Conservation (phyloP, 225 moss, liverwort and hornwort species). For the Polytrichum commune region DNA sequence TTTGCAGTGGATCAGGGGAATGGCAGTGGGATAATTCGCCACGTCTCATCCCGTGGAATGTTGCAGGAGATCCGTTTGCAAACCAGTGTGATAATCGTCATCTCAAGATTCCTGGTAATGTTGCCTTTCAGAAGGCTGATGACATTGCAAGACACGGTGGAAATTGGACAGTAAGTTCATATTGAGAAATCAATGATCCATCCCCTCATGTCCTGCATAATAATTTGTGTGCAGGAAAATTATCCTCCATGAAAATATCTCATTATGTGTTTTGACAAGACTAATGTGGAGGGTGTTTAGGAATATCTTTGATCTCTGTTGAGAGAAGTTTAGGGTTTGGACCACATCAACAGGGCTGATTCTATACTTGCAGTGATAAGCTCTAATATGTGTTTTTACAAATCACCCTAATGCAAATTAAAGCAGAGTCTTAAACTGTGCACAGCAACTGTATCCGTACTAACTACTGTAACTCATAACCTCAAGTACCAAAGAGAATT, state of each 20-base stretch:
- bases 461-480: too few relatives aligned
- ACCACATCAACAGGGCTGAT: too few relatives aligned
- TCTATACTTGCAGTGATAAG: background rate
- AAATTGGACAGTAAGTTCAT: constrained; percentile 13
- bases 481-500: too few relatives aligned
- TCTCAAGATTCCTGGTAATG: background rate
- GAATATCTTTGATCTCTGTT: too few relatives aligned
- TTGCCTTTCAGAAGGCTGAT: constrained; percentile 12
- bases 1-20: constrained; percentile 13
- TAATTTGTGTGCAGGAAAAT: background rate
- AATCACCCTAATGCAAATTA: too few relatives aligned
- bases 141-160: constrained; percentile 3
- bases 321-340: too few relatives aligned
- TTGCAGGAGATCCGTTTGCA: constrained; percentile 14
- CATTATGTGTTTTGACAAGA: too few relatives aligned
- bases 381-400: background rate
- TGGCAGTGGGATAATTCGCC: constrained; percentile 7
- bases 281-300: too few relatives aligned
- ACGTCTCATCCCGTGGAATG: constrained; percentile 11
- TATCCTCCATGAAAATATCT: too few relatives aligned
- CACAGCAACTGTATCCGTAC: too few relatives aligned
- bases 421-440: too few relatives aligned
- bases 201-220: background rate
- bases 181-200: background rate
- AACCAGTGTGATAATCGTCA: constrained; percentile 18